Base-by-base conservation (phyloP, 1,284 basidiomycete genomes). In the Anthracocystis walkeri region DNA sequence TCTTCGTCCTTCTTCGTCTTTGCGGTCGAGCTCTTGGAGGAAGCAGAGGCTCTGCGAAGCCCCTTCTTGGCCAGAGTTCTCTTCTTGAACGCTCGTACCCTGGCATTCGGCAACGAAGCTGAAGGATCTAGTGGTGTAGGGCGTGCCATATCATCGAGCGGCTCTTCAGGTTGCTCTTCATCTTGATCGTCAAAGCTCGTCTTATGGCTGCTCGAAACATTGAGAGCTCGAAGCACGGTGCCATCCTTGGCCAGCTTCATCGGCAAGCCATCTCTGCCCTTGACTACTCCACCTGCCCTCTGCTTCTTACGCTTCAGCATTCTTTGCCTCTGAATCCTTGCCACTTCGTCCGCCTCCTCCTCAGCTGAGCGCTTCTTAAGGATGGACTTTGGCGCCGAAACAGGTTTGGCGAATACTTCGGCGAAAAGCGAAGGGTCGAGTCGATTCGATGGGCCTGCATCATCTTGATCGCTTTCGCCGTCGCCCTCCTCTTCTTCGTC, bases 351-450 rank as follows among this genome's bases (percentile, higher is more conserved):
- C 14, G 66, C 56, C 18, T 61, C 35, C 27, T 65, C 69, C 11
- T 71, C 62, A 14, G 72, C 77, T 16, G 75, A 75, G 7, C 61
- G 59, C 38, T 53, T 65, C 49, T 75, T 77, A 41, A 78, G 46
- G 56, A 76, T 69, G 20, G 77, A 76, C 33, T 42, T 69, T 11
- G 67, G 66, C 2, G 77, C 65, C 27, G 77, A 62, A 16, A 63
- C 56, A 0, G 64, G 60, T 38, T 58, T 53, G 5, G 79, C 58
- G 44, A 82, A 81, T 0, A 78, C 75, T 25, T 76, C 49, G 40
- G 75, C 72, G 53, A 82, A 82, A 14, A 82, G 71, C 14, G 80
- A 73, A 2, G 81, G 81, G 25, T 82, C 80, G 1, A 82, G 65
- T 27, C 73, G 67, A 57, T 44, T 67, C 14, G 64, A 58, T 21